Base-by-base conservation (phyloP, 768 basidiomycete species). In the Megacollybia marginata region DNA sequence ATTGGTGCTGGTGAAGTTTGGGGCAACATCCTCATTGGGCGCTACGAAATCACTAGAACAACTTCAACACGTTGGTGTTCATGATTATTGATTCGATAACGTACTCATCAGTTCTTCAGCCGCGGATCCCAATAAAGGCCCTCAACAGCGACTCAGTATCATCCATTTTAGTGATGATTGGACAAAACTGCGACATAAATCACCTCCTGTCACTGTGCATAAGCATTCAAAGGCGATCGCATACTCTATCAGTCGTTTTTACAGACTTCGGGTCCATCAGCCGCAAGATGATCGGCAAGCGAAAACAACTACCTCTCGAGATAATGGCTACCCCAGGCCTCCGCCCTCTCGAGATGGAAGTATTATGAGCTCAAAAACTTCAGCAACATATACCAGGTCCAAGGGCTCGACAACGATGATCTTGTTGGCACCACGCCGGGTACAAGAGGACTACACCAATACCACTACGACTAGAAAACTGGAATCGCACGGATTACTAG, bases 211-310 rank as follows among this genome's bases (percentile, higher is more conserved):
- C 33, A 81, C 85, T 48, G 79, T 92, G 32, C 90, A 92, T 65
- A 88, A 87, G 55, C 89, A 92, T 60, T 88, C 89, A 1, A 80
- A 85, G 48, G 84, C 85, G 4, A 67, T 78, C 31, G 89, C 86
- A 1, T 90, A 89, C 64, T 89, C 88, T 0, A 78, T 92, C 44
- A 83, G 84, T 63, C 79, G 89, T 43, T 77, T 79, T 49, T 80
- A 84, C 48, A 63, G 60, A 32, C 60, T 67, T 48, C 63, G 65
- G 16, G 48, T 52, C 51, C 43, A 60, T 61, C 51, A 54, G 52
- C 52, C 55, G 54, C 36, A 52, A 44, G 48, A 11, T 42, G 49
- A 23, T 19, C 42, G 33, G 45, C 33, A 20, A 35, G 23, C 42
- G 19, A 45, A 40, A 28, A 35, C 45, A 19, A 31, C 45, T 18